A percentile compares a stretch with the other conserved stretches of the same genome.
phyloP scores from a whole-genome alignment of 2,329 filamentous ascomycete genomes.

The Onygena corvina region DNA sequence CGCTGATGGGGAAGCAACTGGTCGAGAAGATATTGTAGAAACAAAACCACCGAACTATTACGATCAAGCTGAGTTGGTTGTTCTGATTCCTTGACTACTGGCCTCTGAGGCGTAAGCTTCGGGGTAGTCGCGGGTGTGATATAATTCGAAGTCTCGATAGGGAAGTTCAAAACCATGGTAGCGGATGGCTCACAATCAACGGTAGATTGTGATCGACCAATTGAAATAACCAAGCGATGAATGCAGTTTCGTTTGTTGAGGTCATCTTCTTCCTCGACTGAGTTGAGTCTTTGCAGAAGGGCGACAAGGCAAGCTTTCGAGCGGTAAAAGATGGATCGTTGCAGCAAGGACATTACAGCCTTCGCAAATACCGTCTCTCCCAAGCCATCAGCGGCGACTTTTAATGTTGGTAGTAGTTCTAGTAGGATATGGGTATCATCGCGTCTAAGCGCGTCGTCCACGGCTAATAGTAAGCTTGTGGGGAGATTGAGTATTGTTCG shows the following conservation, averaged over 20 bases:
- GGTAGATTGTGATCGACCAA: slow-evolving; percentile 60
- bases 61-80: slow-evolving; percentile 48
- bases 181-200: slow-evolving; percentile 42
- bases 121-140: slow-evolving; percentile 68
- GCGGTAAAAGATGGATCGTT: slow-evolving; percentile 54
- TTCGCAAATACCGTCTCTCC: slow-evolving; percentile 59
- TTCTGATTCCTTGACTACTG: slow-evolving; percentile 55
- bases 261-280: slow-evolving; percentile 75
- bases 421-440: slow-evolving; percentile 32
- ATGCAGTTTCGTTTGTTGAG: slow-evolving; percentile 91
- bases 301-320: slow-evolving; percentile 58
- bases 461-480: slow-evolving; percentile 37
- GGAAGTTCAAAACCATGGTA: slow-evolving; percentile 39
- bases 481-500: slow-evolving; percentile 64
- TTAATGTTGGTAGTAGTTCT: slow-evolving; percentile 47
- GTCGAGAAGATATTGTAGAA: slow-evolving; percentile 54
- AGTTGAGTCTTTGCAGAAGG: slow-evolving; percentile 56
- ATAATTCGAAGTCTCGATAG: slow-evolving; percentile 53
- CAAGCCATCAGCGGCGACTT: slow-evolving; percentile 41
- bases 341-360: slow-evolving; percentile 33
- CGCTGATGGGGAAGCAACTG: slow-evolving; percentile 57
- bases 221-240: slow-evolving; percentile 82
- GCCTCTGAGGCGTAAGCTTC: slow-evolving; percentile 47
- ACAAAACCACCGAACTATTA: slow-evolving; percentile 63
- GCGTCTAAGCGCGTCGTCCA: slow-evolving; percentile 32